These are phyloP conservation scores for Hepatocystis sp. DNA, from an alignment of 169 alveolate genomes.

Conservation along the genomic window DNA sequence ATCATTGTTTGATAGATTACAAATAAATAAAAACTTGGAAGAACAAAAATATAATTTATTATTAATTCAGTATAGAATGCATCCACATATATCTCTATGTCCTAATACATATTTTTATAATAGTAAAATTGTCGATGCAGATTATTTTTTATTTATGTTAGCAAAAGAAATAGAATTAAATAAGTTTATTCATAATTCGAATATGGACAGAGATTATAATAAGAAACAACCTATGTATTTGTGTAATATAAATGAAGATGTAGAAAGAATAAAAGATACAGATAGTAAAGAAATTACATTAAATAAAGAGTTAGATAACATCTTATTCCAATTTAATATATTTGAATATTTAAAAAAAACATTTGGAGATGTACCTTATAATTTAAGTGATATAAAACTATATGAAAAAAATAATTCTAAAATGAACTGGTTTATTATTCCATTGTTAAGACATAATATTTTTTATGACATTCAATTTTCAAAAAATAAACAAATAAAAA, in stretches of 20 bases:
- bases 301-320: conserved; percentile 4
- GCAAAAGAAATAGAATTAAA: conserved; percentile 39
- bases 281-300: conserved; percentile 10
- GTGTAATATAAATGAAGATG: conserved; percentile 5
- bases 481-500: conserved; percentile 40
- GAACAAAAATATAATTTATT: conserved; percentile 85
- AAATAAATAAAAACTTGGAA: conserved; percentile 79
- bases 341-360: conserved; percentile 26
- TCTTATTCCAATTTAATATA: conserved; percentile 46
- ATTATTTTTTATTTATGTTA: conserved; percentile 21
- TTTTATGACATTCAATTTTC: conserved; percentile 73
- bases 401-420: conserved; percentile 39
- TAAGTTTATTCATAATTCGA: conserved; percentile 1
- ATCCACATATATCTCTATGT: conserved; percentile 95
- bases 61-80: conserved; percentile 97
- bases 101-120: conserved; percentile 94
- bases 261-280: not conserved
- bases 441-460: conserved; percentile 77
- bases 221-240: too few relatives aligned
- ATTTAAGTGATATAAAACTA: conserved; percentile 31
- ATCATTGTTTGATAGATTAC: conserved; percentile 92
- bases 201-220: too few relatives aligned
- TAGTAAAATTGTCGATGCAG: conserved; percentile 79
- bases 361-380: conserved; percentile 31
- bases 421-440: conserved; percentile 80